These are phyloP conservation scores for Huntiella moniliformis DNA, from an alignment of 2,329 filamentous ascomycete genomes.

Conservation along the genomic window DNA sequence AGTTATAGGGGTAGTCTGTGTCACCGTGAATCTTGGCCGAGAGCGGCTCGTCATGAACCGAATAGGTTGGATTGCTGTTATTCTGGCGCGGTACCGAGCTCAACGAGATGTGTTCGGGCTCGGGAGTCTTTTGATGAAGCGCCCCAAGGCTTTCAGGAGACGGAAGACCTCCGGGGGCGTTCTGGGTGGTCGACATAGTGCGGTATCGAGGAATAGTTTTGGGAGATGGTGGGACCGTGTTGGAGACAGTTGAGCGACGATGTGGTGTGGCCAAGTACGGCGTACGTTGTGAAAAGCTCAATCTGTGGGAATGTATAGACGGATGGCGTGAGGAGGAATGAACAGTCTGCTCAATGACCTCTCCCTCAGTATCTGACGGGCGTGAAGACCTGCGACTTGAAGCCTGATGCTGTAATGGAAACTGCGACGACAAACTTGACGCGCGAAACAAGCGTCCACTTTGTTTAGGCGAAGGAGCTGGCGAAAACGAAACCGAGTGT, in stretches of 20 bases:
- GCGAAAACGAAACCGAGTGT: no score
- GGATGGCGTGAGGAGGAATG: no score
- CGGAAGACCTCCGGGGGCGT: not conserved
- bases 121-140: not conserved
- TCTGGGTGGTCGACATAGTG: not conserved
- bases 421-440: no score
- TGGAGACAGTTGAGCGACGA: not conserved
- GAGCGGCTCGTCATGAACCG: not conserved
- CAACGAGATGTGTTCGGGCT: not conserved
- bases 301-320: no score
- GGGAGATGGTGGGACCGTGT: not conserved
- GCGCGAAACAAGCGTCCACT: no score
- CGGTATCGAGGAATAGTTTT: not conserved
- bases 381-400: no score
- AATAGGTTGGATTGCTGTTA: not conserved
- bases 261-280: not conserved
- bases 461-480: no score
- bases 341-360: no score
- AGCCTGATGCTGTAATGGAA: no score
- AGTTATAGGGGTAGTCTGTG: not conserved
- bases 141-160: conserved; percentile 3
- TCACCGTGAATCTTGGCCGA: not conserved
- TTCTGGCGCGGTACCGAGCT: not conserved
- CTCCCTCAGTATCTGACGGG: no score
- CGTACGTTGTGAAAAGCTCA: no score